Conservation (phyloP, 225 moss, liverwort and hornwort genomes). For the Pseudoscleropodium purum region DNA sequence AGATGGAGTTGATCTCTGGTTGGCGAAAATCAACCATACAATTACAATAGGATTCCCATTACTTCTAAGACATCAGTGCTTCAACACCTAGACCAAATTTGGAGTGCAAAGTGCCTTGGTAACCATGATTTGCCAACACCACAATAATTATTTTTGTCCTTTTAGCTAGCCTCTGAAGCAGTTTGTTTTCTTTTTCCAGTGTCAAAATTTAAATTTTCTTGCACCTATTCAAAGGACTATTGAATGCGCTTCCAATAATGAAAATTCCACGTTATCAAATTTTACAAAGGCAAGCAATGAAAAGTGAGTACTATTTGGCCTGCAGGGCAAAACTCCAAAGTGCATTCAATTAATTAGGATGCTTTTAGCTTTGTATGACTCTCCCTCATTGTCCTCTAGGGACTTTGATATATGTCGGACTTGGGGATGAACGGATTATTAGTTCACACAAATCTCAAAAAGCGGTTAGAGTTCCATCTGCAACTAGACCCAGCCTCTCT, state of each 20-base stretch:
- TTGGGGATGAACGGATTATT: not conserved
- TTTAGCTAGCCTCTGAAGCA: too few relatives aligned
- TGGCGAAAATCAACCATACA: not conserved
- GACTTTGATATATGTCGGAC: not conserved
- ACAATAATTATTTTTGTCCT: not conserved
- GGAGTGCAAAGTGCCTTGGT: not conserved
- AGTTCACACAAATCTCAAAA: not conserved
- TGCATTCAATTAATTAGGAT: not conserved
- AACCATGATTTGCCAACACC: not conserved
- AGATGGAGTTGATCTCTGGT: not conserved
- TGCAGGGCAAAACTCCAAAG: not conserved
- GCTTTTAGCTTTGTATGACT: not conserved
- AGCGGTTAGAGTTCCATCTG: not conserved
- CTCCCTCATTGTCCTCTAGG: not conserved
- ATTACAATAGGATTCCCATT: too few relatives aligned
- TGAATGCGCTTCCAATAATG: not conserved
- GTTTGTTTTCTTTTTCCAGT: not conserved
- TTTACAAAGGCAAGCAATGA: not conserved
- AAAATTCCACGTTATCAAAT: not conserved
- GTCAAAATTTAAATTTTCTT: not conserved
- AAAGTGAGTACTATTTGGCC: not conserved
- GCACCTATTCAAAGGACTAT: not conserved
- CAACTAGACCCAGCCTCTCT: not conserved
- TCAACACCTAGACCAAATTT: too few relatives aligned
- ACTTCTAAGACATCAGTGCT: not conserved